Conservation (phyloP, 2,329 filamentous ascomycete genomes). For the Rosellinia necatrix region DNA sequence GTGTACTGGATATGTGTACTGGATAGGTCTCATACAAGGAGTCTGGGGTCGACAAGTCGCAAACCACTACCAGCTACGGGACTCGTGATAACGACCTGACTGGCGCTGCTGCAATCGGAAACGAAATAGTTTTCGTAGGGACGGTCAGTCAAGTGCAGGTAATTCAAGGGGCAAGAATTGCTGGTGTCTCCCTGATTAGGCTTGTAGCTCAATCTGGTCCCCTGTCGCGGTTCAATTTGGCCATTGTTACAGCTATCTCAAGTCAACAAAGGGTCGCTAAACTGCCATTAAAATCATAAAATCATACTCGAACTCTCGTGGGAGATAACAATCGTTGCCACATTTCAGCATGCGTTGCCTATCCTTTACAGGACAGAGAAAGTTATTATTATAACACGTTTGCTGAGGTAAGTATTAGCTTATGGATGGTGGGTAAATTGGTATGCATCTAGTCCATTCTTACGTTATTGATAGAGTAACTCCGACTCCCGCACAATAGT, state of each 20-base stretch:
- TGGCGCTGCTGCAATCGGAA: constrained; percentile 63
- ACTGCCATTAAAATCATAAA: neutral
- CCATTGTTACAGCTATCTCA: constrained; percentile 5
- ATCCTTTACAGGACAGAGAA: constrained; percentile 38
- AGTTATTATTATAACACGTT: constrained; percentile 36
- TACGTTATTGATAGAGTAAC: constrained; percentile 31
- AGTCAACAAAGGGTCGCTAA: neutral
- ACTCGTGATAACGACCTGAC: constrained; percentile 65
- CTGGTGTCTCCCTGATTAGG: neutral
- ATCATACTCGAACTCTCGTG: constrained; percentile 33
- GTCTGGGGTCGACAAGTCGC: constrained; percentile 58
- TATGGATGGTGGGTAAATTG: constrained; percentile 1
- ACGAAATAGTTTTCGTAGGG: constrained; percentile 70
- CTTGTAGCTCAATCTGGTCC: constrained; percentile 15
- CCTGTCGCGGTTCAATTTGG: constrained; percentile 20
- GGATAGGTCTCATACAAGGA: constrained; percentile 48
- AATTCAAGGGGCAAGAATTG: constrained; percentile 26
- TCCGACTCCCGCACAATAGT: constrained; percentile 31
- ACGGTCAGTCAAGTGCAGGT: constrained; percentile 53
- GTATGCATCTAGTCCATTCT: constrained; percentile 6
- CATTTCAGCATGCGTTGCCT: constrained; percentile 36
- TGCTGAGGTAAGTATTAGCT: constrained; percentile 24
- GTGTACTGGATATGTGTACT: neutral
- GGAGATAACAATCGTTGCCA: constrained; percentile 37
- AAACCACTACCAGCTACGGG: constrained; percentile 59